Conservation (phyloP, 2,329 filamentous ascomycete species). For the Xylaria sp. region DNA sequence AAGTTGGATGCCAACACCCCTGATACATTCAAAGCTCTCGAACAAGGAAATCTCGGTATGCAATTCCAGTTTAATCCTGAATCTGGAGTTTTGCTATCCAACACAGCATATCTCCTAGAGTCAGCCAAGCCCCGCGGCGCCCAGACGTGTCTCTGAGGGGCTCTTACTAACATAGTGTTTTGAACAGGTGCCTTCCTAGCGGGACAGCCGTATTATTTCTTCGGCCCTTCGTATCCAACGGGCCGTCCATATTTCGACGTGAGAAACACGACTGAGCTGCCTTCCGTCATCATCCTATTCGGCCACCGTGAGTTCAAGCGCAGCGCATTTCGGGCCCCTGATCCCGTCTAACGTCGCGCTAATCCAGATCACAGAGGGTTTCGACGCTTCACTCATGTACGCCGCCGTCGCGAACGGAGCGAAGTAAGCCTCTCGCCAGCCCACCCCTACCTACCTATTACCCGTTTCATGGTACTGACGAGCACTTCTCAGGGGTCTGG, state of each 20-base stretch:
- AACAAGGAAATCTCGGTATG: conserved; percentile 50
- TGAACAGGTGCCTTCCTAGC: conserved; percentile 46
- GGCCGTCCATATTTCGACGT: conserved; percentile 43
- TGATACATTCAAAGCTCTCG: conserved; percentile 55
- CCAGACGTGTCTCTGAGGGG: too few species aligned
- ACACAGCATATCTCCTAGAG: too few species aligned
- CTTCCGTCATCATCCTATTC: conserved; percentile 51
- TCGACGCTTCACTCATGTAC: conserved; percentile 36
- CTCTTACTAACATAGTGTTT: too few species aligned
- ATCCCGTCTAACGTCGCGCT: not conserved
- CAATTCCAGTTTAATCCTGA: too few species aligned
- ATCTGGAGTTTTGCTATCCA: too few species aligned
- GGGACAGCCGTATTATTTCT: conserved; percentile 58
- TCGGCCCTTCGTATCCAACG: conserved; percentile 46
- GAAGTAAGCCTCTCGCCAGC: conserved; percentile 27
- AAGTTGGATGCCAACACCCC: conserved; percentile 58
- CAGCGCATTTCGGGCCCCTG: too few species aligned
- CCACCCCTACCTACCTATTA: not conserved
- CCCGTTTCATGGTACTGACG: not conserved
- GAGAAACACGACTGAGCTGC: conserved; percentile 41
- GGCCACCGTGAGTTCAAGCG: conserved; percentile 40
- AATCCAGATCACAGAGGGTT: conserved; percentile 31
- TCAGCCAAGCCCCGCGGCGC: too few species aligned
- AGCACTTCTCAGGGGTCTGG: conserved; percentile 28
- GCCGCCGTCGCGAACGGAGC: conserved; percentile 38